Conservation (phyloP, 257 asterid species). For the Nemophila menziesii region DNA sequence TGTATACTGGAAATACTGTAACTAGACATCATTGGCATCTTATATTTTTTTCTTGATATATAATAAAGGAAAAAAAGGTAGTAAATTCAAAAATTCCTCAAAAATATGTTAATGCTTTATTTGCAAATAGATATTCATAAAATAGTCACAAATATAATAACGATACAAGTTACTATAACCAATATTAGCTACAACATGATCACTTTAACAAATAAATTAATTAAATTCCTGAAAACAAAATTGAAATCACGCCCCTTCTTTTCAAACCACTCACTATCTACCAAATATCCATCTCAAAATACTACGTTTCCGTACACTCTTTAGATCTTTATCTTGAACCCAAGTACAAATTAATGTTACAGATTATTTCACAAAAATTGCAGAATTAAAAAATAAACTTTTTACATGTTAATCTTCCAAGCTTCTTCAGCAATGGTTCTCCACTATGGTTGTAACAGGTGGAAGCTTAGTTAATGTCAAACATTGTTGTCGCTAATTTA, state of each 20-base stretch:
- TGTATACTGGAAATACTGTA: too few species aligned
- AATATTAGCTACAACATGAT: neutral
- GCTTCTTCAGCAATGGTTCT: slow-evolving; percentile 91
- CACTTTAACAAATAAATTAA: slow-evolving; percentile 1
- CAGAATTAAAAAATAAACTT: neutral
- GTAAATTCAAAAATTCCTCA: too few species aligned
- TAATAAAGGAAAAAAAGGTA: too few species aligned
- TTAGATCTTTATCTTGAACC: slow-evolving; percentile 39
- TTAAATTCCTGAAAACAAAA: neutral
- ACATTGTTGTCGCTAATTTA: slow-evolving; percentile 77
- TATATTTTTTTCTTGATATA: too few species aligned
- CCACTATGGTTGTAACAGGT: slow-evolving; percentile 85
- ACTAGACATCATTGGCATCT: too few species aligned
- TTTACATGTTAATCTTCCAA: slow-evolving; percentile 57
- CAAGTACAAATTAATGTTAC: slow-evolving; percentile 4
- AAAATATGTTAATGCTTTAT: too few species aligned
- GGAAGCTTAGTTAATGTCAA: slow-evolving; percentile 95
- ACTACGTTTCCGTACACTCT: slow-evolving; percentile 32
- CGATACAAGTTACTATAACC: neutral
- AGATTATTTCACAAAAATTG: too few species aligned
- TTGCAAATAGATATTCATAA: neutral
- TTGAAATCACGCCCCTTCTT: slow-evolving; percentile 3
- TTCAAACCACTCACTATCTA: slow-evolving; percentile 20
- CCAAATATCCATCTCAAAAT: slow-evolving; percentile 28
- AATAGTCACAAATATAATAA: too few species aligned